Evolutionary conservation across 768 basidiomycete species (phyloP), one percentile per base, ranked within the genome.

Genomic region (Neoboletus brunneissimus): DNA sequence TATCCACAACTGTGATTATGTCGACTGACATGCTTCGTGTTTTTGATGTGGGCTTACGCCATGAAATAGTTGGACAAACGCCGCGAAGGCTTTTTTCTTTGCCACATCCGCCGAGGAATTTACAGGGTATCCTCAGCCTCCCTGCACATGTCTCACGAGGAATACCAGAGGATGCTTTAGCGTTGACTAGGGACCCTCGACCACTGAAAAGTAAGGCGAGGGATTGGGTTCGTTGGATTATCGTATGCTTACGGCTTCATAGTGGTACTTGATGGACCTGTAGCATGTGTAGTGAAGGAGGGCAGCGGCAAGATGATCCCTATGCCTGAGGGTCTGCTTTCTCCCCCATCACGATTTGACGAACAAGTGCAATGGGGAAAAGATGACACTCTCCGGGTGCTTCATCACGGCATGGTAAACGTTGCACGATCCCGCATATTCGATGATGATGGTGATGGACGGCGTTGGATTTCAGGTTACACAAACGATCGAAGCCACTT

Each of bases 1-100:
- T 54, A 95, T 97, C 48, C 94, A 96, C 70, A 96, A 96, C 59
- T 98, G 91, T 91, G 62, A 65, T 38, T 81, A 66, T n/a, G 15
- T 32, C 48, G 8, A 44, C 15, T 32, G 34, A 20, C 31, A 15
- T 38, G 5, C 23, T 12, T 35, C 40, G 23, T 48, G 32, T 10
- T 35, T 43, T 22, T 54, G 41, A 18, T 46, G 13, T 25, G 32
- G 12, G 32, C 52, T 64, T 2, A 61, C 46, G 11, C 13, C 27
- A 29, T 20, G 29, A 47, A 20, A 31, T 60, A 92, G 90, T 97
- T 61, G 94, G 94, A 15, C 94, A 96, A 73, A 96, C 94, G 0
- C 94, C 94, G 11, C 80, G 86, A 27, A 94, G 92, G 66, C 79
- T 97, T 9, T 98, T 97, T 71, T 78, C 72, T 9, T 64, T 74